These are phyloP conservation scores for Gaeumannomyces sp. DNA, from an alignment of 2,329 filamentous ascomycete genomes.

Conservation along the genomic window DNA sequence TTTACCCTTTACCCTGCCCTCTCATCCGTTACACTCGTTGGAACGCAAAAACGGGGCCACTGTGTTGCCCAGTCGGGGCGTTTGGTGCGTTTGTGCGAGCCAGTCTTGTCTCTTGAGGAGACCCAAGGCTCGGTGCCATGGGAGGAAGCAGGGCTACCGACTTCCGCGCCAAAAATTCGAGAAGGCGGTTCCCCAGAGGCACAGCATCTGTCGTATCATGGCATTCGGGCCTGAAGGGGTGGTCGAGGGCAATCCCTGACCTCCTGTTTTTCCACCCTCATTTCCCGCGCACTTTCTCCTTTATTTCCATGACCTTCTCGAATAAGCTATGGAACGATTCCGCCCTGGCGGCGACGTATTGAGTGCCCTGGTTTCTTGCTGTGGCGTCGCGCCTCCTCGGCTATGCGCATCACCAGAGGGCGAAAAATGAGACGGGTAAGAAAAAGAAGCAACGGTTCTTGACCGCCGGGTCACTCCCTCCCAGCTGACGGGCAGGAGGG, in stretches of 20 bases:
- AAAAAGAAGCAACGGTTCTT: background rate
- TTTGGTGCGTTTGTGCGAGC: conserved; percentile 8
- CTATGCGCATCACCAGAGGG: background rate
- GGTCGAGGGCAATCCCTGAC: conserved; percentile 5
- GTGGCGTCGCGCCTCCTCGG: background rate
- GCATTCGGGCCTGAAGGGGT: conserved; percentile 8
- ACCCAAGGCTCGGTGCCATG: background rate
- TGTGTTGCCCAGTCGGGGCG: conserved; percentile 7
- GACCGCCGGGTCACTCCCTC: background rate
- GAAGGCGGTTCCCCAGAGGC: background rate
- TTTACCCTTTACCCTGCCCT: background rate
- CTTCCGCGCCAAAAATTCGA: background rate
- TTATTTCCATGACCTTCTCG: background rate
- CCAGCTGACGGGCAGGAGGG: background rate
- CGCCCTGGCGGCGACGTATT: background rate
- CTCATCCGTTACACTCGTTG: background rate
- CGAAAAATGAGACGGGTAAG: background rate
- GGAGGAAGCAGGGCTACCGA: background rate
- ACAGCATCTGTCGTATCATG: conserved; percentile 8
- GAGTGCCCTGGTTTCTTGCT: background rate
- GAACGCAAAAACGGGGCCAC: conserved; percentile 7
- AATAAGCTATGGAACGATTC: background rate
- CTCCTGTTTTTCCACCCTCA: background rate
- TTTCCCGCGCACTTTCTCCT: background rate
- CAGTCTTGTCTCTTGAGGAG: background rate